Evolutionary conservation across 1,284 basidiomycete species (phyloP), one percentile per base, ranked within the genome.

Genomic region (Pascua sp.): DNA sequence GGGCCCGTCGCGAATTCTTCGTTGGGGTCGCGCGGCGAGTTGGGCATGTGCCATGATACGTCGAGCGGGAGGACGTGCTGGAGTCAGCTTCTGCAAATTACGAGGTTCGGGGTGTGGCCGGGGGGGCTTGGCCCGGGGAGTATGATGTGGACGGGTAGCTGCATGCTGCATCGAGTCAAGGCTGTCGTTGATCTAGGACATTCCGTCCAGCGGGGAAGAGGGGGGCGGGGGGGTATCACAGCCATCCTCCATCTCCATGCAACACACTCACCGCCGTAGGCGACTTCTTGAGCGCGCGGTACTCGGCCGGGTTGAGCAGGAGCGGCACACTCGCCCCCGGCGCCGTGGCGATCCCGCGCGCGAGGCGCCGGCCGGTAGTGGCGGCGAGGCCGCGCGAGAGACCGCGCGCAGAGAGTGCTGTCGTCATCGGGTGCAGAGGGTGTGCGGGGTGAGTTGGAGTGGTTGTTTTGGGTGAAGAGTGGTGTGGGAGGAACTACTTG

Each of bases 1-100:
- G 76, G 76, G 36, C 75, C 75, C 5, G 65, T 56, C 32, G 69
- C 66, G 60, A 70, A 78, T 61, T 78, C 76, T 15, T 66, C 66
- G 8, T 65, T 53, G 0, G 71, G 59, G 15, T 73, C 71, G 15
- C 76, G 70, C 16, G 67, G 55, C 8, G 70, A 72, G 56, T 73
- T 75, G 56, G 76, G 76, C 76, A 78, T 78, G 60, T 78, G 76
- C 76, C 76, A 78, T 49, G 75, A 73, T 1, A 69, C 70, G 54
- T 78, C 76, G 45, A 78, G 65, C 11, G 74, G 62, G 43, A 73
- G 54, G 17, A 58, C 36, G 36, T 56, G 49, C 60, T 62, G 49
- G n/a, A n/a, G 17, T n/a, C n/a, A n/a, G n/a, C n/a, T n/a, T n/a
- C n/a, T n/a, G n/a, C n/a, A n/a, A n/a, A n/a, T n/a, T n/a, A n/a